phyloP scores from a whole-genome alignment of 805 yeast species.

The Cyberlindnera amylophila region DNA sequence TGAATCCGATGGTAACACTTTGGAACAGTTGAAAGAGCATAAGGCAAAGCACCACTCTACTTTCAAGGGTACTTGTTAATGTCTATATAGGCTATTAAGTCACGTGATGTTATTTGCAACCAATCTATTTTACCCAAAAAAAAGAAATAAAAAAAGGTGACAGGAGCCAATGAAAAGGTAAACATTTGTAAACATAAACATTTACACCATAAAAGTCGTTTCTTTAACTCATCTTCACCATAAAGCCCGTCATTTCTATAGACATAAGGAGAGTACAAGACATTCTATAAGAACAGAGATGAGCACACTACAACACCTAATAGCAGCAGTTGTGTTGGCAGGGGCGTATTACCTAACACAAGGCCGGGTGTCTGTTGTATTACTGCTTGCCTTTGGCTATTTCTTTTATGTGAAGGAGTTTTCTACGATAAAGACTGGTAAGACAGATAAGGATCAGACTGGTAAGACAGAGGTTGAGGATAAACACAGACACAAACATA shows the following conservation, averaged over 20 bases:
- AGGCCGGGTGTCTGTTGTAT: conserved; percentile 35
- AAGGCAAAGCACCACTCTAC: conserved; percentile 24
- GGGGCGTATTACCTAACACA: conserved; percentile 27
- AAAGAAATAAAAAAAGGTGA: background rate
- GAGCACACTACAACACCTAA: conserved; percentile 3
- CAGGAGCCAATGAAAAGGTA: background rate
- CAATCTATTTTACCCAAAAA: background rate
- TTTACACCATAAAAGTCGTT: too few species aligned
- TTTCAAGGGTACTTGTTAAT: conserved; percentile 28
- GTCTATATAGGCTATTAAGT: background rate
- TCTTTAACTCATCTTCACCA: background rate
- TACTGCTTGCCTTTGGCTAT: conserved; percentile 27
- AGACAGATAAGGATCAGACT: background rate
- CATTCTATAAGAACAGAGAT: too few species aligned
- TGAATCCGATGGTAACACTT: conserved; percentile 32
- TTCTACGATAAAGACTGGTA: background rate
- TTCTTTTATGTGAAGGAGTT: conserved; percentile 24
- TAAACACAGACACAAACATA: conserved; percentile 18
- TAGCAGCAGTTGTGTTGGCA: conserved; percentile 6
- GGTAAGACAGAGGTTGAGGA: background rate
- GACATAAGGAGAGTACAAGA: too few species aligned
- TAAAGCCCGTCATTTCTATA: too few species aligned
- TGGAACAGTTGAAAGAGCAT: conserved; percentile 21
- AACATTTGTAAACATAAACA: background rate
- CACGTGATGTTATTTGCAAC: background rate